Percentiles rank a stretch among this genome's conserved stretches.
Conservation (phyloP, 2,329 filamentous ascomycete species). For the Ploettnerulaceae sp. region DNA sequence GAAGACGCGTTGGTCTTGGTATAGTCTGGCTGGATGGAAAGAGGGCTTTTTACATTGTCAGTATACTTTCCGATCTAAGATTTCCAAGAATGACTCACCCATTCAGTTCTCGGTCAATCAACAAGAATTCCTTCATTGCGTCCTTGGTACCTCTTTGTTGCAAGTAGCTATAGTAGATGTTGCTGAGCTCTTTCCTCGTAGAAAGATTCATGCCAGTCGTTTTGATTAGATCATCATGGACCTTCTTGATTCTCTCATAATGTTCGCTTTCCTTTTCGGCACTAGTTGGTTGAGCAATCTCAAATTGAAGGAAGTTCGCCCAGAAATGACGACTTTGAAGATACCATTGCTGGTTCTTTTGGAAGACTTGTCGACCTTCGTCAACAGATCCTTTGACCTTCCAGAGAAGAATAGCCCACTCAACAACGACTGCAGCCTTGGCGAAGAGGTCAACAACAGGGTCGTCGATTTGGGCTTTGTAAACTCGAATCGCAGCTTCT, state of each 20-base stretch:
- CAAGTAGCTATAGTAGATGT: conserved; percentile 77
- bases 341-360: conserved; percentile 78
- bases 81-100: conserved; percentile 50
- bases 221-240: conserved; percentile 68
- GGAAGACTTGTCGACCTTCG: conserved; percentile 78
- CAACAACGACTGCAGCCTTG: conserved; percentile 80
- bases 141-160: conserved; percentile 77
- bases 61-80: not conserved
- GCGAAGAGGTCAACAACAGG: conserved; percentile 68
- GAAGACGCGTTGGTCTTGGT: conserved; percentile 24
- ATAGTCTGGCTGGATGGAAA: conserved; percentile 38
- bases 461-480: conserved; percentile 75
- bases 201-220: conserved; percentile 65
- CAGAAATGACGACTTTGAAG: conserved; percentile 84
- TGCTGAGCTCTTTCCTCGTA: conserved; percentile 69
- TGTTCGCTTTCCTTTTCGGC: conserved; percentile 59
- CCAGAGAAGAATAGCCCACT: conserved; percentile 85
- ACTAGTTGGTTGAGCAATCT: conserved; percentile 74
- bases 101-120: conserved; percentile 80
- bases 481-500: conserved; percentile 77
- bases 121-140: conserved; percentile 79
- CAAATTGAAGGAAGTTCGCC: conserved; percentile 83
- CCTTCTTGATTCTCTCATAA: conserved; percentile 70
- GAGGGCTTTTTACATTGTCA: conserved; percentile 34
- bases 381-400: conserved; percentile 76